Evolutionary conservation across 441 rosid genomes (phyloP).

Genomic region (Erysimum pusillum): DNA sequence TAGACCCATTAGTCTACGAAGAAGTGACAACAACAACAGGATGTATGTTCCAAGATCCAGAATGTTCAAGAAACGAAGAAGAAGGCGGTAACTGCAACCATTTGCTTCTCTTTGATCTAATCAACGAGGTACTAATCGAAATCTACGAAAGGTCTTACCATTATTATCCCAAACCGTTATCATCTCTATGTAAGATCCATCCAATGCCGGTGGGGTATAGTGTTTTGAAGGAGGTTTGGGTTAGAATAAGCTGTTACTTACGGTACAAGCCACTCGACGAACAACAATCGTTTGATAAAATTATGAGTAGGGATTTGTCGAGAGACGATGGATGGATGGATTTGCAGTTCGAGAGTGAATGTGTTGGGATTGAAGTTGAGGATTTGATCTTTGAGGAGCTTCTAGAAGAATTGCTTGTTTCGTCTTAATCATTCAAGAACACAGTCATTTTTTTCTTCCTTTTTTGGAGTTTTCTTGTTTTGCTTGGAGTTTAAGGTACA

Average conservation of each 20-base stretch:
- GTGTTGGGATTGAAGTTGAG: slow-evolving; percentile 77
- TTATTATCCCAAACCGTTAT: slow-evolving; percentile 63
- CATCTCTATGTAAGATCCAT: slow-evolving; percentile 58
- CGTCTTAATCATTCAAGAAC: background rate
- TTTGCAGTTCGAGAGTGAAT: slow-evolving; percentile 76
- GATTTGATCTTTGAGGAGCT: slow-evolving; percentile 77
- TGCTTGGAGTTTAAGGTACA: slow-evolving; percentile 43
- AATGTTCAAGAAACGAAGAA: slow-evolving; percentile 52
- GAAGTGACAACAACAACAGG: slow-evolving; percentile 55
- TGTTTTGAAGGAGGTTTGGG: slow-evolving; percentile 82
- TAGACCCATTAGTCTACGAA: slow-evolving; percentile 65
- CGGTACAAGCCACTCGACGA: slow-evolving; percentile 50
- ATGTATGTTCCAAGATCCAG: slow-evolving; percentile 57
- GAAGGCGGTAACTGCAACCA: slow-evolving; percentile 58
- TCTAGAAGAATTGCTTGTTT: slow-evolving; percentile 60
- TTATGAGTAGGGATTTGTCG: slow-evolving; percentile 59
- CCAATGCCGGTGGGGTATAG: slow-evolving; percentile 68
- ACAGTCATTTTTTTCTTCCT: background rate
- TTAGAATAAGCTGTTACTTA: slow-evolving; percentile 64
- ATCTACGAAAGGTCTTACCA: slow-evolving; percentile 65
- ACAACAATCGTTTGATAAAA: slow-evolving; percentile 51
- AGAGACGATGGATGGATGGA: slow-evolving; percentile 82
- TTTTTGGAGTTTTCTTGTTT: slow-evolving; percentile 13
- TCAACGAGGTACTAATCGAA: slow-evolving; percentile 75
- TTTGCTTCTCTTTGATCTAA: slow-evolving; percentile 68